Conservation (phyloP, 306 rosid genomes). For the Ormosia emarginata region DNA sequence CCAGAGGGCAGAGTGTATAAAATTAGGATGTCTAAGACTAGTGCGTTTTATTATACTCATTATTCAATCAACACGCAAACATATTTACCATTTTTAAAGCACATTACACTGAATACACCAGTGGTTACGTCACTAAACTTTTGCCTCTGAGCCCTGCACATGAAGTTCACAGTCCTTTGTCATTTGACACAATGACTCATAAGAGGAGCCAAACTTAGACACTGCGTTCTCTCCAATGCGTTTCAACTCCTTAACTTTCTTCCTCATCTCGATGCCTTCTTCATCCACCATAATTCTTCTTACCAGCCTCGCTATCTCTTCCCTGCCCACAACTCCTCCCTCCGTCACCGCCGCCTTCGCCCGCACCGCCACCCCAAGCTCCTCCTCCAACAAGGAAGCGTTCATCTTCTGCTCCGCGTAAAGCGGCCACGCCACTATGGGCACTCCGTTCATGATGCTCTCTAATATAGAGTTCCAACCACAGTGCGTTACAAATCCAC, state of each 20-base stretch:
- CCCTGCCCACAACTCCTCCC: constrained; percentile 31
- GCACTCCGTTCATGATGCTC: constrained; percentile 42
- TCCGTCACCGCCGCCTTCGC: constrained; percentile 7
- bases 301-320: constrained; percentile 32
- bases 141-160: background rate
- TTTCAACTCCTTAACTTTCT: constrained; percentile 18
- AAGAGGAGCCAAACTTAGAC: constrained; percentile 32
- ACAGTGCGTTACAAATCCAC: constrained; percentile 49
- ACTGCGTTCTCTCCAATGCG: constrained; percentile 30
- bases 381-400: constrained; percentile 36
- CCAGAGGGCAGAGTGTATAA: too few relatives aligned
- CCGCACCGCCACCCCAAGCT: constrained; percentile 42
- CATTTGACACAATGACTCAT: constrained; percentile 22
- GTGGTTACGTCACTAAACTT: background rate
- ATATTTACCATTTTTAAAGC: background rate
- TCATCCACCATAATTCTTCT: constrained; percentile 46
- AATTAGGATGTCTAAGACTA: too few relatives aligned
- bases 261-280: constrained; percentile 24
- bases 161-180: background rate
- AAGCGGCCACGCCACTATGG: constrained; percentile 72
- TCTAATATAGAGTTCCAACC: constrained; percentile 59
- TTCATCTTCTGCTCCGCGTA: constrained; percentile 69
- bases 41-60: too few relatives aligned
- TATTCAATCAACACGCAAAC: background rate
- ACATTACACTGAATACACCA: background rate